Evolutionary conservation across 1,139 yeast genomes (phyloP).

Genomic region (Yamadazyma aaseri): DNA sequence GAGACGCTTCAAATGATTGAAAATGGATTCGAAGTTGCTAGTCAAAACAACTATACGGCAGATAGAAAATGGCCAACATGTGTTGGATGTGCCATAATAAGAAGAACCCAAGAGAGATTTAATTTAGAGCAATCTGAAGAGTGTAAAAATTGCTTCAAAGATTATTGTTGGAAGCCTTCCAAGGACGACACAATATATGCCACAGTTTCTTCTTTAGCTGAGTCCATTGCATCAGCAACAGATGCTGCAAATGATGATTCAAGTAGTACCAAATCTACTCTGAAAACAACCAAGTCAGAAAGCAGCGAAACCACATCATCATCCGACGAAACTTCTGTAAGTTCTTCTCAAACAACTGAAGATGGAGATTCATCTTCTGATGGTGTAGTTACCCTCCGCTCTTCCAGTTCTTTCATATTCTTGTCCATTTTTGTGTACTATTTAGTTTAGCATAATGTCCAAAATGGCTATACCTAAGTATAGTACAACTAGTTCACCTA

Average conservation of each 20-base stretch:
- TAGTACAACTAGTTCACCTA: too few relatives aligned
- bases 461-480: too few relatives aligned
- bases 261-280: too few relatives aligned
- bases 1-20: constrained; percentile 30
- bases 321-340: too few relatives aligned
- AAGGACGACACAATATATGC: constrained; percentile 19
- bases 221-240: constrained; percentile 4
- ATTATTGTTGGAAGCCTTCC: constrained; percentile 37
- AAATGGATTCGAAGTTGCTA: constrained; percentile 41
- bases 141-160: constrained; percentile 37
- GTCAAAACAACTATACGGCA: constrained; percentile 34
- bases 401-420: too few relatives aligned
- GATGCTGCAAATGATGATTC: constrained; percentile 1
- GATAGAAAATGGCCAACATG: constrained; percentile 42
- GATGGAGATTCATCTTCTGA: too few relatives aligned
- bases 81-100: constrained; percentile 47
- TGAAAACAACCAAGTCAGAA: too few relatives aligned
- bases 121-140: constrained; percentile 38
- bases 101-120: constrained; percentile 43
- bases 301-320: too few relatives aligned
- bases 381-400: too few relatives aligned
- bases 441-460: too few relatives aligned
- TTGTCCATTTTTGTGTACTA: too few relatives aligned
- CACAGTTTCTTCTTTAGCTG: constrained; percentile 9
- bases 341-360: too few relatives aligned